Conservation (phyloP, 2,329 filamentous ascomycete genomes). For the Thielaviopsis punctulata region DNA sequence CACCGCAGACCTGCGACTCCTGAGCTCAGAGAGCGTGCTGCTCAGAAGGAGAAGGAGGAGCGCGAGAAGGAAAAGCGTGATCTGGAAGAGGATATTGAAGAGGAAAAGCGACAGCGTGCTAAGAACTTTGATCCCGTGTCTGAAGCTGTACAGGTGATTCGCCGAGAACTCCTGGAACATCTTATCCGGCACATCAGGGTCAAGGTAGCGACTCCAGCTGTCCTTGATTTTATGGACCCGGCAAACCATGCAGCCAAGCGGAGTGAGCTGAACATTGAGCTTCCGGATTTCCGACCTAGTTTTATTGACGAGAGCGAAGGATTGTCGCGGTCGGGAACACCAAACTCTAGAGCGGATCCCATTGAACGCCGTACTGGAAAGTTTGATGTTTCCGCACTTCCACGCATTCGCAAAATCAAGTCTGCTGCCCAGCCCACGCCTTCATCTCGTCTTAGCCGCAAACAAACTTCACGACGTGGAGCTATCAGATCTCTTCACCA, state of each 20-base stretch:
- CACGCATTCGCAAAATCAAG: slow-evolving; percentile 57
- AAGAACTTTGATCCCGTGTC: slow-evolving; percentile 78
- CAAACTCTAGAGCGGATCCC: slow-evolving; percentile 43
- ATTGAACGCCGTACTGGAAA: slow-evolving; percentile 42
- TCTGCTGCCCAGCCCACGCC: slow-evolving; percentile 22
- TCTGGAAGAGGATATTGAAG: slow-evolving; percentile 66
- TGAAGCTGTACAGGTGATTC: slow-evolving; percentile 65
- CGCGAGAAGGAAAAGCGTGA: slow-evolving; percentile 49
- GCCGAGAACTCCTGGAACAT: slow-evolving; percentile 69
- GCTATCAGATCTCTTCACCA: slow-evolving; percentile 70
- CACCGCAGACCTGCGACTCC: slow-evolving; percentile 9
- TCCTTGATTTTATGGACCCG: slow-evolving; percentile 72
- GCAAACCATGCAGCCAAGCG: slow-evolving; percentile 64
- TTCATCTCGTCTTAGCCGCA: slow-evolving; percentile 19
- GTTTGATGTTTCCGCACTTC: slow-evolving; percentile 41
- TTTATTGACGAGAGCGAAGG: slow-evolving; percentile 29
- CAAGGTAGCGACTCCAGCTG: slow-evolving; percentile 63
- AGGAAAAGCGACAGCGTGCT: slow-evolving; percentile 76
- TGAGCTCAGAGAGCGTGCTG: slow-evolving; percentile 15
- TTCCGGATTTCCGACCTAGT: slow-evolving; percentile 18
- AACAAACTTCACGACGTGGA: slow-evolving; percentile 40
- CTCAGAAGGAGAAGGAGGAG: slow-evolving; percentile 44
- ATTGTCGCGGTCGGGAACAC: slow-evolving; percentile 45
- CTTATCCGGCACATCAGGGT: slow-evolving; percentile 78
- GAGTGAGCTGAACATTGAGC: slow-evolving; percentile 57